Evolutionary conservation across 441 rosid genomes (phyloP).

Genomic region (Cnidoscolus chayamansa): DNA sequence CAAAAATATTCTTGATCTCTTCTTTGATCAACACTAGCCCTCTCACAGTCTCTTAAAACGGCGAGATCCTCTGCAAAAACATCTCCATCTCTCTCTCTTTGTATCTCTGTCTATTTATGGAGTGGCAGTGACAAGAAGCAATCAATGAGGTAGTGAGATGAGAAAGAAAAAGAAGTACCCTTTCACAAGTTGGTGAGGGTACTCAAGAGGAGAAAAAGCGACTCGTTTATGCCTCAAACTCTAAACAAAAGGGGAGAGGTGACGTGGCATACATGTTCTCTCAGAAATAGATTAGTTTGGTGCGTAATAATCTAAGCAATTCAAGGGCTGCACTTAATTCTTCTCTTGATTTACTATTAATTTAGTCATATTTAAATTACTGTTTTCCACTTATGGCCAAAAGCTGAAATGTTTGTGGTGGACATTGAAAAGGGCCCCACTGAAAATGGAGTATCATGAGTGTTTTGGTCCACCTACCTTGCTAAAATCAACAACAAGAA

Average conservation of each 20-base stretch:
- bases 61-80: not conserved
- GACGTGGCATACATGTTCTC: conserved; percentile 31
- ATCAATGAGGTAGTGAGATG: not conserved
- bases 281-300: conserved; percentile 21
- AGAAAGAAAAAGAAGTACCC: conserved; percentile 34
- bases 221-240: conserved; percentile 50
- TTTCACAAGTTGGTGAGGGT: conserved; percentile 46
- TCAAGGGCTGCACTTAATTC: not conserved
- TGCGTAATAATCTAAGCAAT: not conserved
- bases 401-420: conserved; percentile 10
- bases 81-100: not conserved
- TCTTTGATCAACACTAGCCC: not conserved
- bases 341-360: not conserved
- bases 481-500: not conserved
- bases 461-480: conserved; percentile 7
- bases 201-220: conserved; percentile 48
- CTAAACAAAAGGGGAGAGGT: conserved; percentile 29
- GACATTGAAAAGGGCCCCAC: conserved; percentile 15
- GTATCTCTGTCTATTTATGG: not conserved
- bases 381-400: not conserved
- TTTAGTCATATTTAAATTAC: not conserved
- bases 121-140: not conserved
- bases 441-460: not conserved
- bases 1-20: no score
- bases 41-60: not conserved